Conservation (phyloP, 1,284 basidiomycete species). For the Pterula multifida region DNA sequence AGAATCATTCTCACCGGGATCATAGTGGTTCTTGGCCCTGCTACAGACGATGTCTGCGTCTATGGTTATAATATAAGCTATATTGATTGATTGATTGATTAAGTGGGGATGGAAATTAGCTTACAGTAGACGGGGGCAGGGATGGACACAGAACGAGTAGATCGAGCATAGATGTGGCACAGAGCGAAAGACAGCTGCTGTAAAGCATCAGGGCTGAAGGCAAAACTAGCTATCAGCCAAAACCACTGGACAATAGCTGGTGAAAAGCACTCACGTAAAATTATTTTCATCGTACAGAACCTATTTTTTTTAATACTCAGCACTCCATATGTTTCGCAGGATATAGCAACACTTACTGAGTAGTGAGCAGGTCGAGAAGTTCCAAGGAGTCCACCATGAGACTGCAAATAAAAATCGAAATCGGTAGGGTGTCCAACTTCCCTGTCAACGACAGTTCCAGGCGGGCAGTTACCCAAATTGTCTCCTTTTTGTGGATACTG, state of each 20-base stretch:
- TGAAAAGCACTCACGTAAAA: constrained; percentile 16
- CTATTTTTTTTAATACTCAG: constrained; percentile 32
- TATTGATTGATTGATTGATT: background rate
- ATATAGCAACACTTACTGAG: constrained; percentile 19
- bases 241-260: constrained; percentile 5
- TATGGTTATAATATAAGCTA: constrained; percentile 17
- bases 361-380: constrained; percentile 63
- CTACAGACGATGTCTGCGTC: constrained; percentile 79
- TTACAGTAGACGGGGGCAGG: constrained; percentile 76
- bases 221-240: background rate
- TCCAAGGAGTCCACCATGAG: constrained; percentile 59
- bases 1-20: constrained; percentile 27
- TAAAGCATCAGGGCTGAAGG: constrained; percentile 44
- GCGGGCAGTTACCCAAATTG: constrained; percentile 58
- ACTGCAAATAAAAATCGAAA: constrained; percentile 73
- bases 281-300: constrained; percentile 45
- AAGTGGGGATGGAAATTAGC: constrained; percentile 14
- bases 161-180: constrained; percentile 73
- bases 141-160: constrained; percentile 75
- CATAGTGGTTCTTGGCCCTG: constrained; percentile 70
- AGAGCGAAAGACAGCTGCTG: constrained; percentile 65
- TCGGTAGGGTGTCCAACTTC: constrained; percentile 64
- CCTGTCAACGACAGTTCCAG: constrained; percentile 64
- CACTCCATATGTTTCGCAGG: background rate
- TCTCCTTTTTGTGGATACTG: constrained; percentile 34